A percentile compares a stretch with the other conserved stretches of the same genome.
phyloP scores from a whole-genome alignment of 306 rosid genomes.

The Trifolium repens region DNA sequence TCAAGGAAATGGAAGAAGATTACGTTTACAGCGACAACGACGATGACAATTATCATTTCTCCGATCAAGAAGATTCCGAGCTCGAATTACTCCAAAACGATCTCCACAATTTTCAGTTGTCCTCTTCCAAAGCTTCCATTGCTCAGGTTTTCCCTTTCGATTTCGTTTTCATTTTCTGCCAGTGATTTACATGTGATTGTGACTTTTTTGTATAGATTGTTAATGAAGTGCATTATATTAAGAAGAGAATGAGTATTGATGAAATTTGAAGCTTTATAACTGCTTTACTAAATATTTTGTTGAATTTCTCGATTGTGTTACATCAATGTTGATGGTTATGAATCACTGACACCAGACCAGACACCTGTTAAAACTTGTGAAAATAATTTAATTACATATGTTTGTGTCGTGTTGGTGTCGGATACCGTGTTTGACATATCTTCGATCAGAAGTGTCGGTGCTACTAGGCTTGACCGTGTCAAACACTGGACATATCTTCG shows the following conservation, averaged over 20 bases:
- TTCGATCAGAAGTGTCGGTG: no score
- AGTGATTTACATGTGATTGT: no score
- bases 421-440: no score
- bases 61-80: conserved; percentile 63
- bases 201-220: no score
- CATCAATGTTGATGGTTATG: not conserved
- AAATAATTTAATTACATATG: no score
- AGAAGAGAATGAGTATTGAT: not conserved
- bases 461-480: no score
- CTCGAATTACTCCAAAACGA: conserved; percentile 65
- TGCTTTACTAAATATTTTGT: conserved; percentile 15
- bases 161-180: conserved; percentile 38
- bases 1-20: not conserved
- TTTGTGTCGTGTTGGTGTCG: no score
- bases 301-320: not conserved
- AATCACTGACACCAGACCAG: no score
- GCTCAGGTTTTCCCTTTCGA: conserved; percentile 44
- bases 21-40: conserved; percentile 58
- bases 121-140: conserved; percentile 60
- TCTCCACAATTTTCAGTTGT: conserved; percentile 41
- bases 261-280: conserved; percentile 2
- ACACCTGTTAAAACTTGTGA: no score
- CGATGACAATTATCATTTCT: conserved; percentile 56
- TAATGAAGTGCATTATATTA: not conserved
- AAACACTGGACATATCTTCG: no score